phyloP scores from a whole-genome alignment of 2,329 filamentous ascomycete genomes.

The Scopulariopsis brevicaulis region DNA sequence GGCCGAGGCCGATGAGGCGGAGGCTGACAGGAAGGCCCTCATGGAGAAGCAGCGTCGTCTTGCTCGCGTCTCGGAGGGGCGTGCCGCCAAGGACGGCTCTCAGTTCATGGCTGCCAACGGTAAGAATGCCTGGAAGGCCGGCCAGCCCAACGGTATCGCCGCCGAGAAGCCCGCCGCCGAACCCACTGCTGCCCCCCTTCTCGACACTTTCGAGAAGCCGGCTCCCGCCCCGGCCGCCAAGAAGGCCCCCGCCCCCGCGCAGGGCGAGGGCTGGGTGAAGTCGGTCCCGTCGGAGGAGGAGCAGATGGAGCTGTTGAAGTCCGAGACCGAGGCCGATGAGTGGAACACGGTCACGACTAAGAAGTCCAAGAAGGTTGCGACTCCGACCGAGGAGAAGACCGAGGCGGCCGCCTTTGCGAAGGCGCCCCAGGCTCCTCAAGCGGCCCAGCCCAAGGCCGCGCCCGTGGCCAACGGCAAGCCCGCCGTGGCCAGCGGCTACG shows the following conservation, averaged over 20 bases:
- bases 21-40: constrained; percentile 64
- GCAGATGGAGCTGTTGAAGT: constrained; percentile 45
- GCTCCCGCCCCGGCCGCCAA: constrained; percentile 11
- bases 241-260: constrained; percentile 19
- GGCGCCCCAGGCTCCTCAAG: constrained; percentile 6
- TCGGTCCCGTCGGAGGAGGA: constrained; percentile 49
- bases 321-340: constrained; percentile 28
- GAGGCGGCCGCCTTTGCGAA: constrained; percentile 5
- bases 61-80: constrained; percentile 72
- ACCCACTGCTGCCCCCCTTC: constrained; percentile 31
- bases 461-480: constrained; percentile 18
- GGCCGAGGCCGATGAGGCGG: constrained; percentile 61
- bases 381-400: background rate
- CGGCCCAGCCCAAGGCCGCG: constrained; percentile 8
- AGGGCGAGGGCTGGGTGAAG: constrained; percentile 33
- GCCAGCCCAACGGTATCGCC: constrained; percentile 18
- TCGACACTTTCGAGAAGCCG: constrained; percentile 38
- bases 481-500: constrained; percentile 19
- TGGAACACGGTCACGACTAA: constrained; percentile 47
- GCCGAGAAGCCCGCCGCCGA: constrained; percentile 16
- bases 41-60: constrained; percentile 75
- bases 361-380: constrained; percentile 23
- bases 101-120: constrained; percentile 34
- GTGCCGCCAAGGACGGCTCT: constrained; percentile 71
- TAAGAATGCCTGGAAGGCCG: constrained; percentile 31